These are phyloP conservation scores for Artomyces pyxidatus DNA, from an alignment of 768 basidiomycete species.

Conservation along the genomic window DNA sequence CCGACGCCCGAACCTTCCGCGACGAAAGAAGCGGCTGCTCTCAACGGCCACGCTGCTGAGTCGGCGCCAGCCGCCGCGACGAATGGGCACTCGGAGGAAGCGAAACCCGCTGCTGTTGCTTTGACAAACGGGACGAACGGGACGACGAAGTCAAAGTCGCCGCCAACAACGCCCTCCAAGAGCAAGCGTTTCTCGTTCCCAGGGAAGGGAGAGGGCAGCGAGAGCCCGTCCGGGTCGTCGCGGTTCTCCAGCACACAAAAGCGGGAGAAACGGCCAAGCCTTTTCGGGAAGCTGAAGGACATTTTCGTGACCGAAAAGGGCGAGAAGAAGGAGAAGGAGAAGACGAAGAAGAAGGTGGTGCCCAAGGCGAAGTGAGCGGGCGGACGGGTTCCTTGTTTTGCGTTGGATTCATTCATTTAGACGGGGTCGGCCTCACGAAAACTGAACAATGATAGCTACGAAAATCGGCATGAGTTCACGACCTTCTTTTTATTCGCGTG, in stretches of 20 bases:
- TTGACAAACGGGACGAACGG: not conserved
- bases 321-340: conserved; percentile 10
- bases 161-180: conserved; percentile 6
- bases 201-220: conserved; percentile 4
- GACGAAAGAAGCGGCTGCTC: not conserved
- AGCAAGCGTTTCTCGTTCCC: conserved; percentile 11
- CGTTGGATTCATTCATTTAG: not conserved
- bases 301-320: conserved; percentile 12
- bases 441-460: not conserved
- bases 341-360: conserved; percentile 8
- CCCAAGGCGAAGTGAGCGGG: conserved; percentile 7
- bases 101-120: not conserved
- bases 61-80: not conserved
- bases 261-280: conserved; percentile 14
- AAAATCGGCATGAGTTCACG: not conserved
- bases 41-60: not conserved
- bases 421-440: too few species aligned
- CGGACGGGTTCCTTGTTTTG: not conserved
- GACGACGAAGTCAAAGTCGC: not conserved
- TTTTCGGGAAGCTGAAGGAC: conserved; percentile 14
- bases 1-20: not conserved
- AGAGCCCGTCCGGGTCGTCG: conserved; percentile 9
- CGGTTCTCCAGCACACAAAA: conserved; percentile 11
- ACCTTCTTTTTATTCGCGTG: not conserved
- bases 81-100: not conserved